Base-by-base conservation (phyloP, 2,329 filamentous ascomycete species). In the Diaporthe citrichinensis region DNA sequence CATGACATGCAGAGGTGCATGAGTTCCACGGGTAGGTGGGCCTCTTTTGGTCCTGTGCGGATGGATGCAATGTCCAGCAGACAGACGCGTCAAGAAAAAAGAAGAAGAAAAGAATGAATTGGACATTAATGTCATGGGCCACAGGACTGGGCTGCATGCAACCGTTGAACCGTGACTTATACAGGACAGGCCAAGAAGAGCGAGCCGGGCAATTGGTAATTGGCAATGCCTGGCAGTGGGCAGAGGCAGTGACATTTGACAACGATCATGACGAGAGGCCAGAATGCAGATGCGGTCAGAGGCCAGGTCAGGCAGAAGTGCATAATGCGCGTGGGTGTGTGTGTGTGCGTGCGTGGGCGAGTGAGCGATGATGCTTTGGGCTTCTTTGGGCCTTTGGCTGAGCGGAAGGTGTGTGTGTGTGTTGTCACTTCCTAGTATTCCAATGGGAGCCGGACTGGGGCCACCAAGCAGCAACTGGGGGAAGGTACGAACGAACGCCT, bases 251-350 rank as follows among this genome's bases (percentile, higher is more conserved):
- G 53, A 53, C 41, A 34, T 28, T 28, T 23, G 53, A 49, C 69
- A 61, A 53, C 49, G 51, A 58, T 14, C 41, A 57, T 69, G 51
- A 44, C 25, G 71, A 74, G 34, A 36, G 41, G 51, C 41, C 41
- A 71, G 53, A 68, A 25, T 49, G 74, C 31, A 46, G 58, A 59
- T 65, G 74, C 57, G 49, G 53, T 67, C 74, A 74, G 49, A 69
- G 71, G 81, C 78, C 80, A 81, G 79, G 84, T 87, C 84, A 86
- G 86, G 86, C 86, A 87, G 84, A 85, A 84, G 82, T 87, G 86
- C 86, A 86, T 82, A 82, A 69, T 69, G 65, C 65, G 46, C 34
- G 65, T 23, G 65, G 15, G 44, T 25, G 59, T 68, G 65, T 20
- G 62, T 53, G 62, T 25, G 41, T 49, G 57, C 28, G 28, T 39